Percentiles rank a stretch among this genome's conserved stretches.
Conservation (phyloP, 345 rosid genomes). For the Stellera chamaejasme region DNA sequence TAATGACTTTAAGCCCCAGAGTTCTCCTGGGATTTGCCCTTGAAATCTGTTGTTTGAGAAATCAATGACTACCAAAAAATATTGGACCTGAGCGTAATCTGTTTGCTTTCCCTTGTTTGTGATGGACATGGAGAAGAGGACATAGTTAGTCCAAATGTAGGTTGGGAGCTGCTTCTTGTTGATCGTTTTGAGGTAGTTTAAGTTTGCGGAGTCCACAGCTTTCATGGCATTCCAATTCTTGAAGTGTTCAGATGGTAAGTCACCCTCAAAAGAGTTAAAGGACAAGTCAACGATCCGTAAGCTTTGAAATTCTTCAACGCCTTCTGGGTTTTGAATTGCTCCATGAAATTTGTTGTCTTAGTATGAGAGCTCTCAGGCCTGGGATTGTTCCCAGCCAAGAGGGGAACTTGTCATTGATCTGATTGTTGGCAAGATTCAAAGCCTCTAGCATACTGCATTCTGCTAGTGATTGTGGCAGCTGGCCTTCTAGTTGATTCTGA, state of each 20-base stretch:
- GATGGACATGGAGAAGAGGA: neutral
- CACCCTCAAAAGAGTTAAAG: constrained; percentile 3
- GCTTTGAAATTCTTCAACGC: neutral
- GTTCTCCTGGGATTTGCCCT: constrained; percentile 10
- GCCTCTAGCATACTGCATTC: constrained; percentile 6
- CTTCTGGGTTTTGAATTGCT: too few relatives aligned
- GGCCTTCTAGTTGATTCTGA: constrained; percentile 6
- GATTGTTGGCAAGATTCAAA: constrained; percentile 6
- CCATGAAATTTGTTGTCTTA: neutral
- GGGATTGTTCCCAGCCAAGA: constrained; percentile 9
- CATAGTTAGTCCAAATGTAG: too few relatives aligned
- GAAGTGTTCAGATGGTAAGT: neutral
- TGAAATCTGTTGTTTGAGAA: constrained; percentile 11
- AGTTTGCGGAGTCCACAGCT: accelerated
- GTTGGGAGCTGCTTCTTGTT: too few relatives aligned
- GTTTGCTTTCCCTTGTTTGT: neutral
- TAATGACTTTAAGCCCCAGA: neutral
- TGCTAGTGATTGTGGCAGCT: constrained; percentile 8
- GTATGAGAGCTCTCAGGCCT: constrained; percentile 1
- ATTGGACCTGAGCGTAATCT: neutral
- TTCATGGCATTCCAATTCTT: constrained; percentile 4
- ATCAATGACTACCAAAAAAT: neutral
- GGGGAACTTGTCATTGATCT: constrained; percentile 7
- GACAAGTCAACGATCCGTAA: constrained; percentile 5
- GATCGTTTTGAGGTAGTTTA: neutral